phyloP scores from a whole-genome alignment of 306 rosid genomes.

The peach (Prunus persica) region Prunus_persica_NCBIv2 NC_034012.1:15985501-15986000 shows the following conservation, averaged over 20 bases:
- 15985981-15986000: background rate
- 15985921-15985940: background rate
- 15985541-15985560: conserved; percentile 75
- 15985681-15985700: background rate
- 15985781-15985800: background rate
- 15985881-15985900: background rate
- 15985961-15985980: background rate
- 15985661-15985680: background rate
- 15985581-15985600: conserved; percentile 88
- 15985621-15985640: conserved; percentile 62
- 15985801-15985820: background rate
- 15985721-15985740: background rate
- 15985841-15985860: background rate
- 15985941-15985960: background rate
- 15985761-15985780: background rate
- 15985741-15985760: background rate
- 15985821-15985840: background rate
- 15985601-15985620: conserved; percentile 72
- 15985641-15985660: conserved; percentile 39
- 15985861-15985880: background rate
- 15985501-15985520: conserved; percentile 74
- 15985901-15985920: background rate
- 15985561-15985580: conserved; percentile 62
- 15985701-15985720: background rate
- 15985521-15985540: conserved; percentile 92